phyloP scores from a whole-genome alignment of 2,329 filamentous ascomycete species.

The Fonsecaea multimorphosa region DNA sequence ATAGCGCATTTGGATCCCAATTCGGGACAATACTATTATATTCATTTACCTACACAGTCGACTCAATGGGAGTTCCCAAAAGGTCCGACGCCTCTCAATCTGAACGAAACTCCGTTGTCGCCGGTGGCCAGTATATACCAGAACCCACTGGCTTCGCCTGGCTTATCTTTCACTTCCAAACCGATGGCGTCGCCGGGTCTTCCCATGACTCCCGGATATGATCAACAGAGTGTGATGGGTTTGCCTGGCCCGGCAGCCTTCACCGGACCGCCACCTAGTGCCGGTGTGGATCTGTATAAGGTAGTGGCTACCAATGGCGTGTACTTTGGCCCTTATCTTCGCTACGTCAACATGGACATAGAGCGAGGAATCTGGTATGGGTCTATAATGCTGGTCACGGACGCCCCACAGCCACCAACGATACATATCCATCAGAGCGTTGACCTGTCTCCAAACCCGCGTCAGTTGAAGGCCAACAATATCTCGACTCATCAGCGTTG shows the following conservation, averaged over 20 bases:
- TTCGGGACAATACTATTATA: slow-evolving; percentile 98
- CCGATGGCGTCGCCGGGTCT: slow-evolving; percentile 80
- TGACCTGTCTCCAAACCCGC: slow-evolving; percentile 90
- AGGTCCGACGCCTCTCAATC: slow-evolving; percentile 84
- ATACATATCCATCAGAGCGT: slow-evolving; percentile 92
- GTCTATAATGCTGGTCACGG: slow-evolving; percentile 90
- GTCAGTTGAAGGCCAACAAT: slow-evolving; percentile 79
- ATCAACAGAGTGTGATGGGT: slow-evolving; percentile 79
- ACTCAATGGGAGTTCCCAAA: slow-evolving; percentile 99
- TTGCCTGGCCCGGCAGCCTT: slow-evolving; percentile 82
- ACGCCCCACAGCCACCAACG: slow-evolving; percentile 88
- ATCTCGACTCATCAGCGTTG: slow-evolving; percentile 92
- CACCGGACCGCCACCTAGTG: slow-evolving; percentile 82
- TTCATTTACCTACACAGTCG: slow-evolving; percentile 90
- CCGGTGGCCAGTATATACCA: slow-evolving; percentile 77
- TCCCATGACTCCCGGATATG: slow-evolving; percentile 81
- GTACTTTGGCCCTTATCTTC: slow-evolving; percentile 94
- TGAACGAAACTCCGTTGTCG: slow-evolving; percentile 81
- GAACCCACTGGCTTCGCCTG: slow-evolving; percentile 73
- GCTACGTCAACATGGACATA: slow-evolving; percentile 97
- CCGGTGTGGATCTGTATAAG: slow-evolving; percentile 93
- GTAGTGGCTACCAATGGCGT: slow-evolving; percentile 92
- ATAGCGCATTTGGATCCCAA: slow-evolving; percentile 95
- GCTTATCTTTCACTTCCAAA: slow-evolving; percentile 65
- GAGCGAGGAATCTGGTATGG: slow-evolving; percentile 90